Evolutionary conservation across 768 basidiomycete genomes (phyloP).

Genomic region (Saitozyma sp.): DNA sequence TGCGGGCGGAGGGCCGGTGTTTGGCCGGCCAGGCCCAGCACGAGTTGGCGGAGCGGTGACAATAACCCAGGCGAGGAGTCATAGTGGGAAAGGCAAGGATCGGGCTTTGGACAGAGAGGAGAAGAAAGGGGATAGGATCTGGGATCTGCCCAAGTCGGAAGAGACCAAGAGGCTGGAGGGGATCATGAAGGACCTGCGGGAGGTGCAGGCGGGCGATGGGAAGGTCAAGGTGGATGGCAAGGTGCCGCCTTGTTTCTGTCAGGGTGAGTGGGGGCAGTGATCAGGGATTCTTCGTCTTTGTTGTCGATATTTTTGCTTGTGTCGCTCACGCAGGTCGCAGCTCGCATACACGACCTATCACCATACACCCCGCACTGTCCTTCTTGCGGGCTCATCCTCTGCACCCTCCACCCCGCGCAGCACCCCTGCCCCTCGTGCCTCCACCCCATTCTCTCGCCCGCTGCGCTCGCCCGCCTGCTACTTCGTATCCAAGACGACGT

Average conservation of each 20-base stretch:
- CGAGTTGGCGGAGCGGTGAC: slow-evolving; percentile 20
- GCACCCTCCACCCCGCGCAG: slow-evolving; percentile 48
- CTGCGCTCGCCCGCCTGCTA: slow-evolving; percentile 39
- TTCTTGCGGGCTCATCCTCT: slow-evolving; percentile 51
- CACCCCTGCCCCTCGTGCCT: slow-evolving; percentile 52
- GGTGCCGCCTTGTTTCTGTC: slow-evolving; percentile 45
- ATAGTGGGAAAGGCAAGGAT: slow-evolving; percentile 23
- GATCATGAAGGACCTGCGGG: slow-evolving; percentile 31
- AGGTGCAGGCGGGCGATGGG: slow-evolving; percentile 28
- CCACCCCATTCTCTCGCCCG: slow-evolving; percentile 28
- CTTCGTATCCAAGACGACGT: slow-evolving; percentile 39
- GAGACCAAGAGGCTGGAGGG: slow-evolving; percentile 42
- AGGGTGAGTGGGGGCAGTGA: slow-evolving; percentile 34
- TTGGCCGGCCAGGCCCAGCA: slow-evolving; percentile 3
- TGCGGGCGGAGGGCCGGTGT: slow-evolving; percentile 13
- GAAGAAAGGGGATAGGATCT: slow-evolving; percentile 29
- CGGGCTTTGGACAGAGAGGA: slow-evolving; percentile 5
- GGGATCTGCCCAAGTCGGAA: slow-evolving; percentile 41
- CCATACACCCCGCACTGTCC: slow-evolving; percentile 50
- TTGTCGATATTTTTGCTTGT: neutral
- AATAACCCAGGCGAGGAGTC: slow-evolving; percentile 7
- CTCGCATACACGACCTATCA: slow-evolving; percentile 50
- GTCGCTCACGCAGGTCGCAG: slow-evolving; percentile 14
- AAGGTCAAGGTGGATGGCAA: slow-evolving; percentile 22
- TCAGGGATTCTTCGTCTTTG: neutral